phyloP scores from a whole-genome alignment of 1,284 basidiomycete species.

The Ganoderma lingzhi region DNA sequence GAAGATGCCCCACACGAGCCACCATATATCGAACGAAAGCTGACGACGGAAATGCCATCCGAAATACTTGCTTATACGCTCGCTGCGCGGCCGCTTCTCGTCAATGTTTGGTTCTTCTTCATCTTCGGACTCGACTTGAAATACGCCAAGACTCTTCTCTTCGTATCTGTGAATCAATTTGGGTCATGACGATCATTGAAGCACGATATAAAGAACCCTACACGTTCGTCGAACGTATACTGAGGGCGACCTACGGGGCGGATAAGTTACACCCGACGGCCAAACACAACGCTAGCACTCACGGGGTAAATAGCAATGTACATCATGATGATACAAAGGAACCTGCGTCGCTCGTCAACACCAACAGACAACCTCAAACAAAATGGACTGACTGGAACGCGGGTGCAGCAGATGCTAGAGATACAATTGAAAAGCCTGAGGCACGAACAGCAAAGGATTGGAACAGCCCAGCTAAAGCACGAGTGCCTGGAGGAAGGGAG shows the following conservation, averaged over 20 bases:
- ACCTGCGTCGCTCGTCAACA: constrained; percentile 48
- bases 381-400: constrained; percentile 62
- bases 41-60: constrained; percentile 75
- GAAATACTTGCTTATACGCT: constrained; percentile 63
- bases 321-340: constrained; percentile 83
- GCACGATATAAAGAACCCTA: constrained; percentile 48
- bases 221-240: constrained; percentile 85
- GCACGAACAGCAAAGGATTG: constrained; percentile 80
- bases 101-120: constrained; percentile 53
- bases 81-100: constrained; percentile 46
- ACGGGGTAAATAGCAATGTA: constrained; percentile 67
- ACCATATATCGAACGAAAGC: constrained; percentile 69
- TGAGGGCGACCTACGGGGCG: constrained; percentile 56
- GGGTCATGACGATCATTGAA: not conserved
- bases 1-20: constrained; percentile 69
- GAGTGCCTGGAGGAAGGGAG: constrained; percentile 53
- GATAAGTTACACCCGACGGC: not conserved
- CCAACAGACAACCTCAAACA: not conserved
- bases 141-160: constrained; percentile 70
- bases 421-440: constrained; percentile 79
- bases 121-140: constrained; percentile 59
- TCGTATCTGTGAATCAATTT: constrained; percentile 54
- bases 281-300: constrained; percentile 26
- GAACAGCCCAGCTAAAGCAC: constrained; percentile 62
- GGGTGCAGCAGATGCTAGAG: constrained; percentile 67